A percentile compares a stretch with the other conserved stretches of the same genome.
These are phyloP conservation scores for Globisporangium carolinianum DNA, from an alignment of 352 stramenopile genomes.

Conservation along the genomic window DNA sequence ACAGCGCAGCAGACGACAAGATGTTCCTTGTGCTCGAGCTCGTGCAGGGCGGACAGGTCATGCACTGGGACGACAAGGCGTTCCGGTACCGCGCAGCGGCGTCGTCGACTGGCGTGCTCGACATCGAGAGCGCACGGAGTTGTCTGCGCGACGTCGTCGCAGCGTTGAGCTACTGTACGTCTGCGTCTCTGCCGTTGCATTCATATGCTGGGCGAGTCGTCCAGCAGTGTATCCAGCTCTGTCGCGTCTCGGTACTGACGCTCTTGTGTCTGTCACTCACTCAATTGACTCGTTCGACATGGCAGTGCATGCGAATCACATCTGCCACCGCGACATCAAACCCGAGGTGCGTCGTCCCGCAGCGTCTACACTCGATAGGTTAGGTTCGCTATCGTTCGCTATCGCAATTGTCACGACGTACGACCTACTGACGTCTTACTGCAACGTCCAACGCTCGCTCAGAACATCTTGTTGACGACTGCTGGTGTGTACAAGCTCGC, in stretches of 20 bases:
- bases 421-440: too few species aligned
- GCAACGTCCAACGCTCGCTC: too few species aligned
- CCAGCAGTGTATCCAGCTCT: neutral
- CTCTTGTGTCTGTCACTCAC: neutral
- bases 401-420: too few species aligned
- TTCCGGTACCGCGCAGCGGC: conserved; percentile 44
- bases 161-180: conserved; percentile 70
- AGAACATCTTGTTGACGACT: conserved; percentile 66
- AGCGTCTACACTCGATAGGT: neutral
- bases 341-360: conserved; percentile 21
- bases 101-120: conserved; percentile 21
- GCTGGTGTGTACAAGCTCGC: conserved; percentile 60
- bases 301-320: conserved; percentile 66
- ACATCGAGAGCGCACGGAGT: conserved; percentile 31
- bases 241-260: neutral
- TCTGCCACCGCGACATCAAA: conserved; percentile 86
- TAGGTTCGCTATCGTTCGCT: neutral
- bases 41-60: conserved; percentile 72
- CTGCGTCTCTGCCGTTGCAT: neutral
- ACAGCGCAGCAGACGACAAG: conserved; percentile 69
- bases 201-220: neutral
- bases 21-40: conserved; percentile 81
- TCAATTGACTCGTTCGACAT: neutral
- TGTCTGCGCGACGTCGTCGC: conserved; percentile 74
- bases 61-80: conserved; percentile 77